Evolutionary conservation across 768 basidiomycete genomes (phyloP).

Genomic region (Rhodotorula sphaerocarpa): DNA sequence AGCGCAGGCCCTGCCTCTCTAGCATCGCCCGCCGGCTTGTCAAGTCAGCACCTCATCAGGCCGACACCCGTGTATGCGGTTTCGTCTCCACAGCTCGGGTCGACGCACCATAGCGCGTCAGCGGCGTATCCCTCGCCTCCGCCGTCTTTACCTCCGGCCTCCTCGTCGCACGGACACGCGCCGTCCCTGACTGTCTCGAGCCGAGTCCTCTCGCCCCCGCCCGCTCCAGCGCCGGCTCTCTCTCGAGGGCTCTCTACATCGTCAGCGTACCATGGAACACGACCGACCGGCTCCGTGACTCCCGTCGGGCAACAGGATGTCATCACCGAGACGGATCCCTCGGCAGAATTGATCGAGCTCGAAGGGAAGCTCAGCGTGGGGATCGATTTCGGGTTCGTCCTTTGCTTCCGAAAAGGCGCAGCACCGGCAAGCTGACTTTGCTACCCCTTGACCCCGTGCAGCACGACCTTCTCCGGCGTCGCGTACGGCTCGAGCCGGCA

Average conservation of each 20-base stretch:
- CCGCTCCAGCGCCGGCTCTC: background rate
- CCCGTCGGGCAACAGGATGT: background rate
- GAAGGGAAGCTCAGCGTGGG: constrained; percentile 33
- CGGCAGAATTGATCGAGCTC: background rate
- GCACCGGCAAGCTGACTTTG: no score
- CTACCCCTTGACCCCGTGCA: background rate
- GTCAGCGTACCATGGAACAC: no score
- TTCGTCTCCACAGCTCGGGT: background rate
- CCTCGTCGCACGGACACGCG: no score
- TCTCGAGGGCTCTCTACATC: background rate
- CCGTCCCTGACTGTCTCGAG: no score
- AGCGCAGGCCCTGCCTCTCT: background rate
- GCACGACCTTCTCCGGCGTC: constrained; percentile 39
- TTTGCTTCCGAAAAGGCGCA: background rate
- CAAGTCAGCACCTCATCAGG: background rate
- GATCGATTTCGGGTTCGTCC: constrained; percentile 32
- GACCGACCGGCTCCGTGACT: no score
- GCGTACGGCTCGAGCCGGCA: constrained; percentile 70
- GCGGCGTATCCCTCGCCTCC: background rate
- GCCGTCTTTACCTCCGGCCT: background rate
- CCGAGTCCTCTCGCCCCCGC: no score
- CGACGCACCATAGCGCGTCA: background rate
- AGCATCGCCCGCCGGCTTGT: background rate
- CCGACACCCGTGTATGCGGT: background rate
- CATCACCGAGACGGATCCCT: background rate